These are phyloP conservation scores for Wickerhamiella australiensis DNA, from an alignment of 805 yeast species.

Conservation along the genomic window DNA sequence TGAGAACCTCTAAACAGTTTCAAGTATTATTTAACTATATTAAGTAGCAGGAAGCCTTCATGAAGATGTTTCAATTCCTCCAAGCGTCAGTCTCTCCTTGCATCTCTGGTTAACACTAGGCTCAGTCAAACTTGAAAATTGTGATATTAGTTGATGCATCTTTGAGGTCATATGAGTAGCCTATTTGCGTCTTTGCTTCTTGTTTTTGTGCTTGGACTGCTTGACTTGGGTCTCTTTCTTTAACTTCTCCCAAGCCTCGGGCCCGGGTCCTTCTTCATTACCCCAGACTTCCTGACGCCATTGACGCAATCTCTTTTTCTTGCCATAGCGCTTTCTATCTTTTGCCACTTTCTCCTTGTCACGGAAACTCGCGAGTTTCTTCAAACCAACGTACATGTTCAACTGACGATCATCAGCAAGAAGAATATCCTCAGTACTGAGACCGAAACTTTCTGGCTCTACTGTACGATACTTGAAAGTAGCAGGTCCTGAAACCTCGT, in stretches of 20 bases:
- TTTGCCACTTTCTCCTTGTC: conserved; percentile 55
- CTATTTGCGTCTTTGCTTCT: not conserved
- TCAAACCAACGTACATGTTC: conserved; percentile 75
- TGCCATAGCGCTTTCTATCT: conserved; percentile 75
- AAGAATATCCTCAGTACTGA: conserved; percentile 73
- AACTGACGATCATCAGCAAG: conserved; percentile 79
- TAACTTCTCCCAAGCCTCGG: conserved; percentile 23
- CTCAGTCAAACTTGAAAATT: no score
- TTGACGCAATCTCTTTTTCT: conserved; percentile 67
- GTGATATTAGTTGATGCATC: no score
- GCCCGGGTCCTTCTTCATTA: conserved; percentile 36
- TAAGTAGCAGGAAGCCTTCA: no score
- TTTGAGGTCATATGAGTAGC: not conserved
- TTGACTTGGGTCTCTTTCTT: conserved; percentile 11
- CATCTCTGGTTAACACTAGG: no score
- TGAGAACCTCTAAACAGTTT: conserved; percentile 17
- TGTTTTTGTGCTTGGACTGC: conserved; percentile 1
- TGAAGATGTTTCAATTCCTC: no score
- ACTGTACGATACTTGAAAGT: conserved; percentile 84
- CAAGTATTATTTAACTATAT: no score
- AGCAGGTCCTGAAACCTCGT: conserved; percentile 38
- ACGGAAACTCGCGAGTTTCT: conserved; percentile 89
- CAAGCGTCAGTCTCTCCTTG: no score
- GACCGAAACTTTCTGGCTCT: conserved; percentile 85
- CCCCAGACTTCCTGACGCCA: conserved; percentile 83